A percentile compares a stretch with the other conserved stretches of the same genome.
Conservation (phyloP, 2,329 filamentous ascomycete genomes). For the Sordariomycetes sp. region DNA sequence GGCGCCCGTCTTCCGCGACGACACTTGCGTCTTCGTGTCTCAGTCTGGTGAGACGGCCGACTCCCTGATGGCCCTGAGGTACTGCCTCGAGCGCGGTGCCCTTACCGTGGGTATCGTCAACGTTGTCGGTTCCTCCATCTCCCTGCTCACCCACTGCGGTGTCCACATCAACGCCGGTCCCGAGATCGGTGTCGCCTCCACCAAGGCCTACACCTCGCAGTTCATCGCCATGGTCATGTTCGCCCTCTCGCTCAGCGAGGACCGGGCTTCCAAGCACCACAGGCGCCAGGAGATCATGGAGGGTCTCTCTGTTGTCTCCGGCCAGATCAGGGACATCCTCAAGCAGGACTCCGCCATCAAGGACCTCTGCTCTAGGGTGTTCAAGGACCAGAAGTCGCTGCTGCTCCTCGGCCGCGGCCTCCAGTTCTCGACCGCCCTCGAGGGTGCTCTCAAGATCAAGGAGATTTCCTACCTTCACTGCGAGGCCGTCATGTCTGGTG, state of each 20-base stretch:
- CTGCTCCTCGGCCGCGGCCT: constrained; percentile 88
- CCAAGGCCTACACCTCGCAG: constrained; percentile 98
- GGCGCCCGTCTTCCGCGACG: constrained; percentile 97
- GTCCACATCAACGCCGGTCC: constrained; percentile 98
- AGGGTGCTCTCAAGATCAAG: constrained; percentile 98
- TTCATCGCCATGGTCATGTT: constrained; percentile 99
- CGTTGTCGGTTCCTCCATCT: constrained; percentile 96
- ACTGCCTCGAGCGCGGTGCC: constrained; percentile 95
- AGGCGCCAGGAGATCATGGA: constrained; percentile 94
- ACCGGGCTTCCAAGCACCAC: constrained; percentile 87
- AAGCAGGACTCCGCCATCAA: constrained; percentile 91
- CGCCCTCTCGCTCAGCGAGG: constrained; percentile 88
- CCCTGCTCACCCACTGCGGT: constrained; percentile 97
- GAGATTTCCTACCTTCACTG: constrained; percentile 99
- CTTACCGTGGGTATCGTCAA: constrained; percentile 98
- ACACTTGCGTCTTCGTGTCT: constrained; percentile 97
- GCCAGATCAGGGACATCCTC: constrained; percentile 85
- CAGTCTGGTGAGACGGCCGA: constrained; percentile 98
- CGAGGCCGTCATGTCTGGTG: constrained; percentile 99
- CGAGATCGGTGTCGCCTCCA: constrained; percentile 97
- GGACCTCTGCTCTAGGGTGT: constrained; percentile 78
- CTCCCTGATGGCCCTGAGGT: constrained; percentile 90
- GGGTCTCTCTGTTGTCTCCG: constrained; percentile 75
- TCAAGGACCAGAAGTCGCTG: constrained; percentile 96
- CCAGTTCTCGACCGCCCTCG: constrained; percentile 93